These are phyloP conservation scores for Kockovaella imperatae DNA, from an alignment of 768 basidiomycete species.

Conservation along the genomic window DNA sequence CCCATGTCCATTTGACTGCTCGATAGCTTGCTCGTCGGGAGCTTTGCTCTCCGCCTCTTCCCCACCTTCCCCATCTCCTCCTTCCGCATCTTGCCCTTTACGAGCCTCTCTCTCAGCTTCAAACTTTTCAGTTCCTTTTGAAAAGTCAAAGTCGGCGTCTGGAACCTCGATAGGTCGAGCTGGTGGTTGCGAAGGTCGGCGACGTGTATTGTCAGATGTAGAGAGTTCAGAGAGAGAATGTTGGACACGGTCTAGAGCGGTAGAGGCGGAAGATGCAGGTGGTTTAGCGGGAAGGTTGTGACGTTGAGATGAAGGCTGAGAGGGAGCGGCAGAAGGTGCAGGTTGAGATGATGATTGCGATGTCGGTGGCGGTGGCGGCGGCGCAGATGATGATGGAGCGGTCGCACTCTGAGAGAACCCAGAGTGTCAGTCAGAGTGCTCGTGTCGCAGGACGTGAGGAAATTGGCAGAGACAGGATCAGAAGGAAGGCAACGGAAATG, in stretches of 20 bases:
- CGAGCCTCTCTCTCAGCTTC: conserved; percentile 20
- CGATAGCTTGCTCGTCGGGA: not conserved
- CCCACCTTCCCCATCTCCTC: conserved; percentile 4
- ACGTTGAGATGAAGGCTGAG: conserved; percentile 5
- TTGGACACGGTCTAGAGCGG: conserved; percentile 35
- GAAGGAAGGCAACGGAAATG: conserved; percentile 45
- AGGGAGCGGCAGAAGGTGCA: conserved; percentile 2
- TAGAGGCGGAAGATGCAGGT: conserved; percentile 19
- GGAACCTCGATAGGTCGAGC: conserved; percentile 26
- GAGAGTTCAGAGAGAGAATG: conserved; percentile 29
- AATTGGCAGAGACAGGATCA: conserved; percentile 17
- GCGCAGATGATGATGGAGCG: not conserved
- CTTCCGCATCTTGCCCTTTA: conserved; percentile 3
- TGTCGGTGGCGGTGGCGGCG: conserved; percentile 1
- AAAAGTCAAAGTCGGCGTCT: conserved; percentile 37
- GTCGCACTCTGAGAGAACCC: conserved; percentile 7
- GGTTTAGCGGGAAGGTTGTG: conserved; percentile 25
- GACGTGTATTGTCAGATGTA: conserved; percentile 9
- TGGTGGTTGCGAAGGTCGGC: not conserved
- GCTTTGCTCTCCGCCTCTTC: not conserved
- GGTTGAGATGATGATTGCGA: conserved; percentile 1
- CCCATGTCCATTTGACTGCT: not conserved
- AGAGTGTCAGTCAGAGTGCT: conserved; percentile 8
- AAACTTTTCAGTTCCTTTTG: conserved; percentile 21
- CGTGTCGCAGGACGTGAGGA: not conserved